phyloP scores from a whole-genome alignment of 2,329 filamentous ascomycete genomes.

The Bipolaris sorokiniana region DNA sequence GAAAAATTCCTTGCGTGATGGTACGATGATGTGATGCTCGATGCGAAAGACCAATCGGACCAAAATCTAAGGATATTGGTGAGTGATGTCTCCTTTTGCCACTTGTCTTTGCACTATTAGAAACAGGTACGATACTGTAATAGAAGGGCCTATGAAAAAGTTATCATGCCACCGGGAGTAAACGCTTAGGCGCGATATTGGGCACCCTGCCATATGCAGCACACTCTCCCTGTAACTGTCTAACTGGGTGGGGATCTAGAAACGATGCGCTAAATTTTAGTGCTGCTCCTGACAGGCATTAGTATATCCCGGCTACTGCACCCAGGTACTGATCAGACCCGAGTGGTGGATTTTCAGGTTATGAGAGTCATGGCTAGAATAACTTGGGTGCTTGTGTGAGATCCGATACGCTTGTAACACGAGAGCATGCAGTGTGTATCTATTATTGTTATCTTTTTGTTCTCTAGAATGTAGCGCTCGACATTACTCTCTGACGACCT shows the following conservation, averaged over 20 bases:
- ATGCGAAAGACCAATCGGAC: not conserved
- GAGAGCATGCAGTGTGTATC: no score
- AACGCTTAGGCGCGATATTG: not conserved
- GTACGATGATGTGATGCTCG: not conserved
- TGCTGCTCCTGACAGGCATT: not conserved
- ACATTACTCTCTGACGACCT: conserved; percentile 14
- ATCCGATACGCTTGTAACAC: not conserved
- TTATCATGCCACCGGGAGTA: not conserved
- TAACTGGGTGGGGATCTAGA: not conserved
- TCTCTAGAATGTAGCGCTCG: not conserved
- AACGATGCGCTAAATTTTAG: not conserved
- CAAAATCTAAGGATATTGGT: not conserved
- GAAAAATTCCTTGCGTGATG: no score
- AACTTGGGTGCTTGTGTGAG: not conserved
- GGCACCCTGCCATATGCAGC: not conserved
- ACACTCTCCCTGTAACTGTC: not conserved
- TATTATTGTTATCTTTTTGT: not conserved
- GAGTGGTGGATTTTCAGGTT: not conserved
- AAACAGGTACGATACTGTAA: no score
- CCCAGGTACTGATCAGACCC: not conserved
- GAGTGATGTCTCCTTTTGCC: not conserved
- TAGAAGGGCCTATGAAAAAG: not conserved
- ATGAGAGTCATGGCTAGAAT: not conserved
- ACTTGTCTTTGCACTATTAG: no score
- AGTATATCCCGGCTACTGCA: not conserved